Percentiles rank a stretch among this genome's conserved stretches.
Conservation (phyloP, 164 flowering plant species). For the Sedum album region DNA sequence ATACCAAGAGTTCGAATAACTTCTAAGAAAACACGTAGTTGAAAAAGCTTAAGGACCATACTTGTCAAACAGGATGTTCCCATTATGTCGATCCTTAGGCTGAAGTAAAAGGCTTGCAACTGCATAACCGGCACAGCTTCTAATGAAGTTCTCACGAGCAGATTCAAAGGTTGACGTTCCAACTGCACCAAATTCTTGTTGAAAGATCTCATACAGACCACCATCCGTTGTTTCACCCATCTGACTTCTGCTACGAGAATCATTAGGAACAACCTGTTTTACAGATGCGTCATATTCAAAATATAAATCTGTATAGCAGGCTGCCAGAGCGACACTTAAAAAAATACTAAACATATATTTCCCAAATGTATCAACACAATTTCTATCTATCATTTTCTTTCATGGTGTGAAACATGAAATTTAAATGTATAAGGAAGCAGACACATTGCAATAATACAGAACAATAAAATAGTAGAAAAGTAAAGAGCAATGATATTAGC, state of each 20-base stretch:
- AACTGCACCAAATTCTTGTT: constrained; percentile 92
- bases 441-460: neutral
- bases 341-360: neutral
- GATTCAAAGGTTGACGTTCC: constrained; percentile 86
- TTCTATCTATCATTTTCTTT: no score
- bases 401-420: no score
- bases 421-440: neutral
- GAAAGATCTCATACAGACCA: constrained; percentile 94
- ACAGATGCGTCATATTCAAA: neutral
- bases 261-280: constrained; percentile 85
- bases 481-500: neutral
- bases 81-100: constrained; percentile 98
- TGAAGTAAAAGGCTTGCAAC: constrained; percentile 97
- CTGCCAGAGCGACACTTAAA: neutral
- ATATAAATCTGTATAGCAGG: neutral
- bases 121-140: constrained; percentile 99
- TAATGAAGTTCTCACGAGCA: constrained; percentile 88
- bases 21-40: neutral
- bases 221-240: constrained; percentile 99
- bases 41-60: constrained; percentile 19
- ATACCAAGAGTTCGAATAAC: neutral
- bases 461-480: neutral
- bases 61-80: constrained; percentile 96
- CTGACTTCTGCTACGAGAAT: constrained; percentile 91
- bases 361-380: neutral